Evolutionary conservation across 164 flowering plant genomes (phyloP), one percentile per base, ranked within the genome.

Genomic region (Piper betle): DNA sequence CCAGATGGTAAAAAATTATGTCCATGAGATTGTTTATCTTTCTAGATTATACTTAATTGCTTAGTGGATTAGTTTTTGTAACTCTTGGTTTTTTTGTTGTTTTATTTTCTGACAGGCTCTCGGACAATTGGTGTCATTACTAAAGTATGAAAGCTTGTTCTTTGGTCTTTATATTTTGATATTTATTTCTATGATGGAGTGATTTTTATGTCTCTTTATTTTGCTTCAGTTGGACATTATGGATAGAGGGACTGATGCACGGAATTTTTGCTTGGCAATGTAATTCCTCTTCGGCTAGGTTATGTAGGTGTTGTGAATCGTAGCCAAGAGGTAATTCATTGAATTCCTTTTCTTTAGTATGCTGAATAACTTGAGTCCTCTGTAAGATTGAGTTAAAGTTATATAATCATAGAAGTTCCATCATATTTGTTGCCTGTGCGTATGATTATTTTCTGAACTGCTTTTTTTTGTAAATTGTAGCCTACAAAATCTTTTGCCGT

Each of bases 231-330:
- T 72, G 65, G 75, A 75, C 67, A 72, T 75, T 42, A 75, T 75
- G 75, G 78, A 72, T 66, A 64, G 73, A 46, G 75, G 78, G 37
- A 72, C 75, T 55, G 78, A 72, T 71, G 75, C 75, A 37, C 62
- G 75, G 8, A 66, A 72, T 62, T 72, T 62, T 75, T 75, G 71
- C 75, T 75, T 67, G 78, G 78, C 42, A 72, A 75, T 61, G 75
- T 75, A 56, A 65, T 75, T 38, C 78, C 78, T 52, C 75, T 75
- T 62, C 64, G 73, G 60, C 78, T 75, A 64, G 78, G 78, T 52
- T 75, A 75, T 57, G 67, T 75, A 38, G 78, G 78, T 61, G 75
- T 75, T 64, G 78, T 75, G 53, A 75, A 75, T 62, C 78, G 75
- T 43, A 69, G 78, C 62, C 78, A 75, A 62, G 69, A 72, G 75